Base-by-base conservation (phyloP, 257 asterid genomes). In the Solanum habrochaites region DNA sequence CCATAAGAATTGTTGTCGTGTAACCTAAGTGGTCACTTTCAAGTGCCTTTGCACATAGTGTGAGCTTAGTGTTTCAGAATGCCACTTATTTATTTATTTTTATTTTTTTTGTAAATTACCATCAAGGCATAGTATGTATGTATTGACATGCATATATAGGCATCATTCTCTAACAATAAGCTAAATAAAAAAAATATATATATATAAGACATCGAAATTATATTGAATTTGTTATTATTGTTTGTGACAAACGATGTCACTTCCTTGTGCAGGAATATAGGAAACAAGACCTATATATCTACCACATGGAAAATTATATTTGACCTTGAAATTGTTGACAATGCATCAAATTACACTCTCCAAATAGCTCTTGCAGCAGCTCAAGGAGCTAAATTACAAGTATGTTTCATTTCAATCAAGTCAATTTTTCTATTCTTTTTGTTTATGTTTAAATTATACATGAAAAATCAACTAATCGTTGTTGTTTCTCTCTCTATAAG, bases 291-390 rank as follows among this genome's bases (percentile, higher is more conserved):
- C 4, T 92, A 85, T n/a, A 25, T 9, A 78, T 83, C 94, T 81
- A 87, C 97, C 82, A 94, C 96, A 60, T 95, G 98, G 98, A 86
- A 89, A 86, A 91, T 95, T 27, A 21, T 87, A 39, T 95, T 95
- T 62, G 83, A 91, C 71, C 91, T 92, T 11, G 42, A 49, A 20
- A 60, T 10, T 15, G 88, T 93, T 6, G 56, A 69, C 31, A 71
- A 43, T 31, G 78, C 32, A 3, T 90, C 80, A 83, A 91, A 89
- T 60, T 95, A 95, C 90, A 95, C 97, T 16, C 95, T 95, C 40
- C 98, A 91, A 82, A 43, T 95, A 83, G 95, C 98, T 4, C 86
- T 95, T 5, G 98, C 98, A 83, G 93, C 98, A 4, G 94, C 95
- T 21, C 89, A 85, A 13, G 43, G 12, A 45, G 98, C 97, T 64